Percentiles rank a stretch among this genome's conserved stretches.
These are phyloP conservation scores for Entophlyctis luteolus DNA, from an alignment of 192 early-diverging fungal species.

Conservation along the genomic window DNA sequence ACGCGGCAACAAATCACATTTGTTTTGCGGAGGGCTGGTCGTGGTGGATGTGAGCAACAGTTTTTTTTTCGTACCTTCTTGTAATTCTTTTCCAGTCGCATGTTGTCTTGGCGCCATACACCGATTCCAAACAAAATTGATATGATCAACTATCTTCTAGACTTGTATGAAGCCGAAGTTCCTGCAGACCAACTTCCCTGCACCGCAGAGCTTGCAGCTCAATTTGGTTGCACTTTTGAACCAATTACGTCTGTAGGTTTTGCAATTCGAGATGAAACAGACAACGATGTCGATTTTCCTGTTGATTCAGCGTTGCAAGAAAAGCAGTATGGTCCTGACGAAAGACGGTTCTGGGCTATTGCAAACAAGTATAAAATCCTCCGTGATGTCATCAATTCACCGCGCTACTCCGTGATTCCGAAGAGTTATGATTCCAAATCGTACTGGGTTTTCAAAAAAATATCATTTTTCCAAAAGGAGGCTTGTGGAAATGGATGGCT, in stretches of 20 bases:
- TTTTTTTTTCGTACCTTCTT: neutral
- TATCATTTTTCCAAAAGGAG: neutral
- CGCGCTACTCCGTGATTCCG: too few relatives aligned
- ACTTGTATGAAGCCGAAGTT: neutral
- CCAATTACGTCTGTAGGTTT: conserved; percentile 10
- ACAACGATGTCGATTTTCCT: neutral
- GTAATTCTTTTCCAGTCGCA: neutral
- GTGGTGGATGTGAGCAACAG: conserved; percentile 20
- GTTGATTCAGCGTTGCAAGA: too few relatives aligned
- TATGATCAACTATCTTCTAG: conserved; percentile 11
- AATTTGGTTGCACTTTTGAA: conserved; percentile 4
- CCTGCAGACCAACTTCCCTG: neutral
- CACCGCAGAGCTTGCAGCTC: neutral
- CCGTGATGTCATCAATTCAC: too few relatives aligned
- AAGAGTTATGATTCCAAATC: neutral
- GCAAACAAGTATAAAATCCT: neutral
- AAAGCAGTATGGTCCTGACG: too few relatives aligned
- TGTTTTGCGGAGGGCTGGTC: conserved; percentile 18
- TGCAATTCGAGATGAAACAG: conserved; percentile 3
- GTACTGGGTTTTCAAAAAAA: neutral
- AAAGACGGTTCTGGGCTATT: conserved; percentile 12
- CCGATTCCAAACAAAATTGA: conserved; percentile 14
- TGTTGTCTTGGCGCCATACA: conserved; percentile 15
- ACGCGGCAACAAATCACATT: neutral
- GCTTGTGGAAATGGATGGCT: neutral